These are phyloP conservation scores for Globisporangium megalacanthum DNA, from an alignment of 352 stramenopile genomes.

Conservation along the genomic window DNA sequence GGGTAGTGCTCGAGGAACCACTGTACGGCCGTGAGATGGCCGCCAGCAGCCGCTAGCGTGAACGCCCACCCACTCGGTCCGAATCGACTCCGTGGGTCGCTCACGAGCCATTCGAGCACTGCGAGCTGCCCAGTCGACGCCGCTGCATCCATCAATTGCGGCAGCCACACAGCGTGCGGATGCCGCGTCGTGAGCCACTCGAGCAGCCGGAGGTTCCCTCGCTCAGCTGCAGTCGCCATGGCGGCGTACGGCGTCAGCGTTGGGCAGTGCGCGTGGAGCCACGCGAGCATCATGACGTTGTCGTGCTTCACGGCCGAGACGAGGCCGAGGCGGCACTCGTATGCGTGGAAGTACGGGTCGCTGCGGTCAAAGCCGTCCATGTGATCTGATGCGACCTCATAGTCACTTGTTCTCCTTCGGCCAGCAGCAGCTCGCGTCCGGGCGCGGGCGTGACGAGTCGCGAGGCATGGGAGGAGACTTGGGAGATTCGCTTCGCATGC, in stretches of 20 bases:
- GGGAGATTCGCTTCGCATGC: background rate
- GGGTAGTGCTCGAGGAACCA: background rate
- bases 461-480: background rate
- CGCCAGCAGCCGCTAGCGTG: too few relatives aligned
- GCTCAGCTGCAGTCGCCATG: background rate
- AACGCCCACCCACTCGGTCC: too few relatives aligned
- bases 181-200: background rate
- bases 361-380: background rate
- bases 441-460: background rate
- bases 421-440: background rate
- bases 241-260: background rate
- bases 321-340: background rate
- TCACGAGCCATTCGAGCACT: too few relatives aligned
- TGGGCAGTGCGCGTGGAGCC: constrained; percentile 1
- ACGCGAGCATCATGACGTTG: constrained; percentile 2
- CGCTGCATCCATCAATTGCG: too few relatives aligned
- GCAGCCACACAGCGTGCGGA: too few relatives aligned
- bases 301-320: constrained; percentile 1
- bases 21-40: background rate
- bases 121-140: too few relatives aligned
- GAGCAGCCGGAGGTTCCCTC: background rate
- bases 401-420: too few relatives aligned
- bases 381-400: background rate
- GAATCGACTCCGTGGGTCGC: too few relatives aligned
- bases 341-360: constrained; percentile 2